Evolutionary conservation across 805 yeast species (phyloP).

Genomic region (Monosporozyma solicola): DNA sequence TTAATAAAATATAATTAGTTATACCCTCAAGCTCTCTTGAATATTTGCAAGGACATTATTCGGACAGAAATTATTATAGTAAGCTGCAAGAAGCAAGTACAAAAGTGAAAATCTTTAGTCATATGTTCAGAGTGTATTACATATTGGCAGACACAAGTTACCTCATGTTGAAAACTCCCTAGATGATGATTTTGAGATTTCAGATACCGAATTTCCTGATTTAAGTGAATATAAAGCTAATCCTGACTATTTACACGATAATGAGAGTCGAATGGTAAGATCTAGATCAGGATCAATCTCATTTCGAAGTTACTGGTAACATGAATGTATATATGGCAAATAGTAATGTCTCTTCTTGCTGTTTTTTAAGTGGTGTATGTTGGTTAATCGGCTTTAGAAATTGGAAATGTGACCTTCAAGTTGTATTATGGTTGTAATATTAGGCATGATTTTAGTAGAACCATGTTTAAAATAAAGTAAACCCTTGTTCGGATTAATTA

Average conservation of each 20-base stretch:
- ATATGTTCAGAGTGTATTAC: no score
- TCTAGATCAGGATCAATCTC: neutral
- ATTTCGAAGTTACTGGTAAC: neutral
- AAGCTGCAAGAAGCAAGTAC: no score
- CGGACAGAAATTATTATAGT: slow-evolving; percentile 24
- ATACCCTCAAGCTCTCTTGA: slow-evolving; percentile 24
- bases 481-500: no score
- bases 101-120: no score
- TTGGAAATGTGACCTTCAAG: no score
- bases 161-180: neutral
- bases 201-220: neutral
- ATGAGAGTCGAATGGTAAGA: neutral
- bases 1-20: neutral
- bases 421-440: no score
- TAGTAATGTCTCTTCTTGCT: no score
- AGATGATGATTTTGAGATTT: neutral
- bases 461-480: no score
- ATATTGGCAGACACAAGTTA: neutral
- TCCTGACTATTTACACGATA: neutral
- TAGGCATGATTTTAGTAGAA: no score
- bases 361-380: no score
- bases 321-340: no score
- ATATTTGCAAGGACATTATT: neutral
- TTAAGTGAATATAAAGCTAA: neutral
- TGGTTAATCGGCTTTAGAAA: no score